Conservation (phyloP, 2,329 filamentous ascomycete genomes). For the Dryadomyces sulphureus region DNA sequence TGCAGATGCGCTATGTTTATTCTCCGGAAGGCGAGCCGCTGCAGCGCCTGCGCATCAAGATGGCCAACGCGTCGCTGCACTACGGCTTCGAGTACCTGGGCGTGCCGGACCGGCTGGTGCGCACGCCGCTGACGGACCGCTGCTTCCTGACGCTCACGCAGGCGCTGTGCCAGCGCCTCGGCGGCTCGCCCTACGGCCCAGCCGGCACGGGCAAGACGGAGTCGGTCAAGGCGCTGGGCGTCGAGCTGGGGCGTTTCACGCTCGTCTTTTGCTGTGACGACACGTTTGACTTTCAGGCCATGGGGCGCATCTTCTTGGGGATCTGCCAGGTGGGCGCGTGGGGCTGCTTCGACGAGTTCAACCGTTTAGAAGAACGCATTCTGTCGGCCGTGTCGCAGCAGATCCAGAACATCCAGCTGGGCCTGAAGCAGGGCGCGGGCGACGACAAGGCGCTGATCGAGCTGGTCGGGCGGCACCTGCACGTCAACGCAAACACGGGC, state of each 20-base stretch:
- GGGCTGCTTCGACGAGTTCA: slow-evolving; percentile 99
- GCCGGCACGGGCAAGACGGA: slow-evolving; percentile 98
- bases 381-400: slow-evolving; percentile 96
- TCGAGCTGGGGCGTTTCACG: slow-evolving; percentile 93
- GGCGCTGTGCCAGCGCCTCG: slow-evolving; percentile 83
- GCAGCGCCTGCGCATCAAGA: slow-evolving; percentile 75
- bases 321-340: slow-evolving; percentile 98
- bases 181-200: slow-evolving; percentile 92
- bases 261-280: slow-evolving; percentile 99
- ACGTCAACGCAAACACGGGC: slow-evolving; percentile 83
- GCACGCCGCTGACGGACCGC: slow-evolving; percentile 91
- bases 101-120: slow-evolving; percentile 87
- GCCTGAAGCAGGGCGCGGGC: slow-evolving; percentile 69
- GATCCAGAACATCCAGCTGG: slow-evolving; percentile 97
- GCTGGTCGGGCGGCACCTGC: slow-evolving; percentile 77
- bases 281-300: slow-evolving; percentile 98
- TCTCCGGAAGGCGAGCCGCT: slow-evolving; percentile 64
- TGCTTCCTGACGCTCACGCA: slow-evolving; percentile 98
- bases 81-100: slow-evolving; percentile 98
- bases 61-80: slow-evolving; percentile 89
- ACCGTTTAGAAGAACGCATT: slow-evolving; percentile 94
- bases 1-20: slow-evolving; percentile 97
- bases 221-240: slow-evolving; percentile 92
- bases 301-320: slow-evolving; percentile 98
- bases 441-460: slow-evolving; percentile 67